Evolutionary conservation across 2,329 filamentous ascomycete genomes (phyloP), one percentile per base, ranked within the genome.

Genomic region (Cadophora sp.): DNA sequence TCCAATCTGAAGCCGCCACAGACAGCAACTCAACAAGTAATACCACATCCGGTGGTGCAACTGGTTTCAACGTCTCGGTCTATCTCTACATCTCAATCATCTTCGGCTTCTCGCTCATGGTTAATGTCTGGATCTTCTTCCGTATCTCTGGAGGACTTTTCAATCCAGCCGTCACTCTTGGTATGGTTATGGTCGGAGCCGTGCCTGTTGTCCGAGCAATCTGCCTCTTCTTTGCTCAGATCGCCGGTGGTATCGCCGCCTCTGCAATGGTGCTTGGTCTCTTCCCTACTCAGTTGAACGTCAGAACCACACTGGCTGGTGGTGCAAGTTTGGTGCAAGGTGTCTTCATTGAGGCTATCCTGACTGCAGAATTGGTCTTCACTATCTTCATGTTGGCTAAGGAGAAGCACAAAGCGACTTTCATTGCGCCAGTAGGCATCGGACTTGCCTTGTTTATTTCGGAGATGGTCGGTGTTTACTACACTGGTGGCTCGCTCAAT

Each of bases 121-220:
- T 85, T 69, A 87, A 86, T 72, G 83, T 83, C 2, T 87, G 85
- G 85, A 81, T 85, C 3, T 86, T 86, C 74, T 86, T 82, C 74
- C 81, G 84, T 24, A 80, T 86, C 24, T 82, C 81, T 0, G 84
- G 84, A n/a, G 84, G 83, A 3, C 76, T 85, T 11, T 86, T 86
- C 74, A 86, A 86, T 67, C 84, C 84, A 1, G 80, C 80, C 37
- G 82, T 81, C 19, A 80, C 80, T 0, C 64, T 81, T 4, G 80
- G 75, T 19, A 76, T 81, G 76, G 72, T 73, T 19, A 72, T 81
- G 26, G 61, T 64, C 29, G 77, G 79, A 12, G 79, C 77, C 16
- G 66, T 81, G 1, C 71, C 76, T 6, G 60, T 72, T 48, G 53
- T 79, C 5, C 75, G 79, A 27, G 78, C 76, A 6, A 40, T 77